These are phyloP conservation scores for Xerocomellus chrysenteron DNA, from an alignment of 768 basidiomycete genomes.

Conservation along the genomic window DNA sequence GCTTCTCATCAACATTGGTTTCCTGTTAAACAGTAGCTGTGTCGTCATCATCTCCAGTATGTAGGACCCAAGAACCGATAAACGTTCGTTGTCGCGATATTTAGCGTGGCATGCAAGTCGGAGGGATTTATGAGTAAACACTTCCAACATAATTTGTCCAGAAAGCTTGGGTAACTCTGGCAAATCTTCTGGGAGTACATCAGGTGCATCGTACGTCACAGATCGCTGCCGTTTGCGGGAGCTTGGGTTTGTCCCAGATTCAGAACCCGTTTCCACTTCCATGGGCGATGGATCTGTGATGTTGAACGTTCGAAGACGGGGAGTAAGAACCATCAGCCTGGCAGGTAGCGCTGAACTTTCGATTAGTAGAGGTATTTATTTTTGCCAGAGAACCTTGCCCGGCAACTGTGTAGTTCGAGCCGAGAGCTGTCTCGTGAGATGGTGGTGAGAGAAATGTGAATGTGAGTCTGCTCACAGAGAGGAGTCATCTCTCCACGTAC, in stretches of 20 bases:
- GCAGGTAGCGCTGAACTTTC: constrained; percentile 11
- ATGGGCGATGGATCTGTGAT: constrained; percentile 33
- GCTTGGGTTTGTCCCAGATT: constrained; percentile 23
- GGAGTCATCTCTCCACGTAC: constrained; percentile 30
- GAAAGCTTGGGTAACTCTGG: constrained; percentile 51
- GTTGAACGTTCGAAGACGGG: constrained; percentile 36
- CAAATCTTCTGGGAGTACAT: constrained; percentile 28
- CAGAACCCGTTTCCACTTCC: constrained; percentile 30
- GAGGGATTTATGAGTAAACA: constrained; percentile 69
- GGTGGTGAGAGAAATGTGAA: constrained; percentile 23
- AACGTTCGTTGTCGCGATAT: constrained; percentile 57
- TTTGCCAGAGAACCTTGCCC: constrained; percentile 17
- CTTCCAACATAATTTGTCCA: constrained; percentile 58
- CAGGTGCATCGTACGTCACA: constrained; percentile 28
- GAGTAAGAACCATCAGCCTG: constrained; percentile 35
- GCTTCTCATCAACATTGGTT: constrained; percentile 47
- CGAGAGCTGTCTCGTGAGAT: constrained; percentile 14
- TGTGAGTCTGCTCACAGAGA: constrained; percentile 11
- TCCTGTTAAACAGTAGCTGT: constrained; percentile 45
- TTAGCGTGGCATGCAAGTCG: constrained; percentile 41
- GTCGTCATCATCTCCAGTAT: constrained; percentile 50
- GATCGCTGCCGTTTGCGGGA: constrained; percentile 41
- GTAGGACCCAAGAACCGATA: constrained; percentile 49
- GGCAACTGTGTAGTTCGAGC: constrained; percentile 15
- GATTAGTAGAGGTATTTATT: constrained; percentile 17